phyloP scores from a whole-genome alignment of 2,329 filamentous ascomycete species.

The Diaporthe sp. region DNA sequence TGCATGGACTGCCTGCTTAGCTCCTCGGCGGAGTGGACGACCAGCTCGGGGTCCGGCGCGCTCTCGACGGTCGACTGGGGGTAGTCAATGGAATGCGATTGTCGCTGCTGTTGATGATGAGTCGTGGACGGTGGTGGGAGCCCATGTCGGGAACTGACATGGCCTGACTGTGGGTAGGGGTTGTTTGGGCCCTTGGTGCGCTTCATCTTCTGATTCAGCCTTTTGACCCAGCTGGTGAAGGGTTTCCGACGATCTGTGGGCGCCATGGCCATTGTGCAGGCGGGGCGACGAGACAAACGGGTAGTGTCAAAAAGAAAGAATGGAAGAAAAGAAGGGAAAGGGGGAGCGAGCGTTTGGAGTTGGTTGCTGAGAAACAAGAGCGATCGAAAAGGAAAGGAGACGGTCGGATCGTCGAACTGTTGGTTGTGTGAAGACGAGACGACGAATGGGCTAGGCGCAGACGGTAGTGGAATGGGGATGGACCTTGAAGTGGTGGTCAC shows the following conservation, averaged over 20 bases:
- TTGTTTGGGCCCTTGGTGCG: constrained; percentile 80
- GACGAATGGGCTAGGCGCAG: constrained; percentile 1
- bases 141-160: constrained; percentile 51
- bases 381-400: constrained; percentile 27
- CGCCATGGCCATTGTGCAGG: constrained; percentile 40
- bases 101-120: constrained; percentile 20
- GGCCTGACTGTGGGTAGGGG: constrained; percentile 89
- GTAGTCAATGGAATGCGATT: constrained; percentile 39
- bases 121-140: constrained; percentile 46
- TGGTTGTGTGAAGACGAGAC: constrained; percentile 6
- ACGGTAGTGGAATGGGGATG: constrained; percentile 13
- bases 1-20: constrained; percentile 39
- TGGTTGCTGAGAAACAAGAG: constrained; percentile 40
- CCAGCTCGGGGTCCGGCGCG: constrained; percentile 1
- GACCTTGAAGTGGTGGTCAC: constrained; percentile 1
- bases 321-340: constrained; percentile 18
- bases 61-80: constrained; percentile 43
- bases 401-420: constrained; percentile 14
- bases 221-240: constrained; percentile 95
- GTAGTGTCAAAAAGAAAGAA: constrained; percentile 5
- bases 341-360: constrained; percentile 42
- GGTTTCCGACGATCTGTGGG: constrained; percentile 78
- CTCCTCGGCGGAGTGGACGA: constrained; percentile 41
- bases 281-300: constrained; percentile 1
- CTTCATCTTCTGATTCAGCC: constrained; percentile 78